Evolutionary conservation across 192 early-diverging fungal species (phyloP).

Genomic region (Spinellus fusiger): DNA sequence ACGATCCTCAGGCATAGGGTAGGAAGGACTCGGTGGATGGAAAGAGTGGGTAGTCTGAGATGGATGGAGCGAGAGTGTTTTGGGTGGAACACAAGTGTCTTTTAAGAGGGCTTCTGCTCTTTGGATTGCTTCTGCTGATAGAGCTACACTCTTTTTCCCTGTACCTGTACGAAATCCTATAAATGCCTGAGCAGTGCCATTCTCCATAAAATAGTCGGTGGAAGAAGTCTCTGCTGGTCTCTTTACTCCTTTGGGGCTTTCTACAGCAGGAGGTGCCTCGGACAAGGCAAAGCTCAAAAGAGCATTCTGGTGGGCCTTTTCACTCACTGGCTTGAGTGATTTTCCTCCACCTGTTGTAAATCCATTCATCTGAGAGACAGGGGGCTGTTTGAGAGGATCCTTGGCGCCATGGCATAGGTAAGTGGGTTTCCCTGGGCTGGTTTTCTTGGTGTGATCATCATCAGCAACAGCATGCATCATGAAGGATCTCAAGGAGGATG

Average conservation of each 20-base stretch:
- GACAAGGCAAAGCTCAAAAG: neutral
- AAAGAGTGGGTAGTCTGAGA: neutral
- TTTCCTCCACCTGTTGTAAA: neutral
- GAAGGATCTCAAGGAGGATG: too few relatives aligned
- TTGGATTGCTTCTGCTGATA: constrained; percentile 9
- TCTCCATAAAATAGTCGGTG: too few relatives aligned
- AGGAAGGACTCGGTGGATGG: neutral
- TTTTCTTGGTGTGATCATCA: too few relatives aligned
- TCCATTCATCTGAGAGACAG: neutral
- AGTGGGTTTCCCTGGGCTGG: neutral
- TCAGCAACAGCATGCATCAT: too few relatives aligned
- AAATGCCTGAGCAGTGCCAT: too few relatives aligned
- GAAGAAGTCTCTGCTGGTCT: too few relatives aligned
- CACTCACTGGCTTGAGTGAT: neutral
- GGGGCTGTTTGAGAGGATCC: neutral
- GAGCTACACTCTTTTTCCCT: neutral
- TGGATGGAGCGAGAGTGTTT: neutral
- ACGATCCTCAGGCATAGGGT: too few relatives aligned
- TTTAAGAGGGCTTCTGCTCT: neutral
- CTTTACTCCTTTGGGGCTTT: neutral
- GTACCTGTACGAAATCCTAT: neutral
- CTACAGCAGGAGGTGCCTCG: neutral
- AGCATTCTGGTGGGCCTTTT: neutral
- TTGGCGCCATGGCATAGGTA: neutral
- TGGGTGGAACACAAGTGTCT: neutral